Percentiles rank a stretch among this genome's conserved stretches.
Evolutionary conservation across 257 asterid species (phyloP).

Genomic region (Solanum bukasovii): DNA sequence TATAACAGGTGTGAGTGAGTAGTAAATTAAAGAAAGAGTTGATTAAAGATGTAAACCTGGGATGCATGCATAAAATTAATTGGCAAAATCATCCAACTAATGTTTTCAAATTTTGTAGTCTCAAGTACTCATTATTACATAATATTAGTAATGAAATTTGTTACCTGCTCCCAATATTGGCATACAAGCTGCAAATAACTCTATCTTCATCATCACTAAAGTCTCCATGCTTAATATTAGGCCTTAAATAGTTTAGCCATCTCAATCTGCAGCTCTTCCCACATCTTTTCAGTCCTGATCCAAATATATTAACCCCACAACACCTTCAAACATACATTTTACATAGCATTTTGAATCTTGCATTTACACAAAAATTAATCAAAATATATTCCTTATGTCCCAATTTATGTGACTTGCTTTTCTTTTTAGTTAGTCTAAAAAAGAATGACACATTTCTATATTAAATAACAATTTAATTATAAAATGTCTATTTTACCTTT

Average conservation of each 20-base stretch:
- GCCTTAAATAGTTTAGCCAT: constrained; percentile 1
- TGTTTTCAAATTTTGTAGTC: too few species aligned
- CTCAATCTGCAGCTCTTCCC: background rate
- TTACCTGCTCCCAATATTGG: constrained; percentile 5
- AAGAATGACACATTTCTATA: too few species aligned
- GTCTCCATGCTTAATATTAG: background rate
- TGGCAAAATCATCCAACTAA: background rate
- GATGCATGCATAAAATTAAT: background rate
- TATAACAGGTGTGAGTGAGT: background rate
- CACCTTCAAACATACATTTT: background rate
- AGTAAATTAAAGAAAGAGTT: background rate
- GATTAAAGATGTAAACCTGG: background rate
- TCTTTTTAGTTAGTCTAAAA: too few species aligned
- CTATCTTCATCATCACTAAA: constrained; percentile 1
- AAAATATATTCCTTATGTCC: too few species aligned
- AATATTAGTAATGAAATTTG: too few species aligned
- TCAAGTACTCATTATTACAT: too few species aligned
- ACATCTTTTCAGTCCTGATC: background rate
- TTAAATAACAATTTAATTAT: too few species aligned
- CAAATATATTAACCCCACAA: background rate
- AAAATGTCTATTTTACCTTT: too few species aligned
- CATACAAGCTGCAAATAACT: background rate
- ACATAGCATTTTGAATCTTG: too few species aligned
- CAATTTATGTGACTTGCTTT: too few species aligned
- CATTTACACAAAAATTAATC: too few species aligned